These are phyloP conservation scores for Nakaseomyces glabratus DNA, from an alignment of 1,139 yeast species.

Conservation along the genomic window DNA sequence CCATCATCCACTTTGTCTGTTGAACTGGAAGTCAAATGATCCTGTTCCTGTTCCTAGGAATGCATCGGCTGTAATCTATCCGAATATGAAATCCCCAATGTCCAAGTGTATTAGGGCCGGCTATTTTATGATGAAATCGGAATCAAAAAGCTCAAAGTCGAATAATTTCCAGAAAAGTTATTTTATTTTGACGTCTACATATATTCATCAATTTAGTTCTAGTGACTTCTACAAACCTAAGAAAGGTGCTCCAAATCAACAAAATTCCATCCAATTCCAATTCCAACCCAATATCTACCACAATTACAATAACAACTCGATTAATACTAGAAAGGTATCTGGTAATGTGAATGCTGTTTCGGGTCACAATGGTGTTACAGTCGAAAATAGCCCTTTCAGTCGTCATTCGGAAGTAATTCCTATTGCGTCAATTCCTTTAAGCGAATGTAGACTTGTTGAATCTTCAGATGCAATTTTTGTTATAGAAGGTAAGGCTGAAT, in stretches of 20 bases:
- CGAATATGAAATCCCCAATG: constrained; percentile 43
- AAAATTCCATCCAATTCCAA: constrained; percentile 10
- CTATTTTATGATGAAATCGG: constrained; percentile 49
- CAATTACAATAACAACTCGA: not conserved
- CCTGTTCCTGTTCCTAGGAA: constrained; percentile 40
- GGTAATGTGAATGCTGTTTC: not conserved
- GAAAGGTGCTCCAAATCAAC: constrained; percentile 9
- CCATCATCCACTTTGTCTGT: constrained; percentile 38
- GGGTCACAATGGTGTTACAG: constrained; percentile 4
- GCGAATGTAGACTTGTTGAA: constrained; percentile 34
- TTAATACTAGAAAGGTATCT: constrained; percentile 15
- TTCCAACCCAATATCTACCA: constrained; percentile 8
- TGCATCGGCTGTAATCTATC: constrained; percentile 41
- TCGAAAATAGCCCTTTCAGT: constrained; percentile 1
- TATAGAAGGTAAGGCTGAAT: constrained; percentile 22
- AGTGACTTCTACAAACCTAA: constrained; percentile 38
- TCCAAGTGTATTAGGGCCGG: constrained; percentile 48
- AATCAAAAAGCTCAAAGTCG: constrained; percentile 40
- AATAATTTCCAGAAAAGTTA: constrained; percentile 51
- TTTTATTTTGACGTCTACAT: constrained; percentile 66
- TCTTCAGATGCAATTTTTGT: constrained; percentile 31
- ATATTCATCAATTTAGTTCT: constrained; percentile 61
- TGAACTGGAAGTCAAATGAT: constrained; percentile 41
- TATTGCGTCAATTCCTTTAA: constrained; percentile 35
- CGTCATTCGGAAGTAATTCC: constrained; percentile 27